A percentile compares a stretch with the other conserved stretches of the same genome.
Evolutionary conservation across 768 basidiomycete genomes (phyloP).

Genomic region (Clathrus columnatus): DNA sequence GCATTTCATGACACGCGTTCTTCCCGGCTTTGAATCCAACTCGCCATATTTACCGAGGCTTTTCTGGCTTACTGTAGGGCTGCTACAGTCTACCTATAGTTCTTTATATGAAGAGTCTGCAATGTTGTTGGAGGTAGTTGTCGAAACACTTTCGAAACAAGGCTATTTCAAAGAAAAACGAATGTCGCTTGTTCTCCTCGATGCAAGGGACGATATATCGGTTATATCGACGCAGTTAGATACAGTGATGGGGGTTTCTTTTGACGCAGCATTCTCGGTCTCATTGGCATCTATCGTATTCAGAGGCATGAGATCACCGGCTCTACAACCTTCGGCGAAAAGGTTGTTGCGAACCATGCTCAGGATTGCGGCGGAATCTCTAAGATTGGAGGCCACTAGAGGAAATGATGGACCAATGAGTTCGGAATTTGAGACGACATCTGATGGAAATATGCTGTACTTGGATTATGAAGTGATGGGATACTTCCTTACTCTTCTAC

Average conservation of each 20-base stretch:
- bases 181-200: constrained; percentile 51
- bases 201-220: constrained; percentile 54
- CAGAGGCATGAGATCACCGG: constrained; percentile 71
- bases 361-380: constrained; percentile 38
- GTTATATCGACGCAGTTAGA: constrained; percentile 68
- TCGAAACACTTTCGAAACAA: constrained; percentile 55
- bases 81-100: constrained; percentile 70
- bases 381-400: neutral
- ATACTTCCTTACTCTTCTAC: constrained; percentile 72
- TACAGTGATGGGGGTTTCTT: constrained; percentile 61
- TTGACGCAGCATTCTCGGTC: constrained; percentile 73
- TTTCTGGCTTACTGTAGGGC: constrained; percentile 83
- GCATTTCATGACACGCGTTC: constrained; percentile 70
- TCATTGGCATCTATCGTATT: constrained; percentile 75
- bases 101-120: constrained; percentile 61
- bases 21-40: constrained; percentile 56
- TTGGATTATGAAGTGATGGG: constrained; percentile 56
- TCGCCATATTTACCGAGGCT: constrained; percentile 68
- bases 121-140: constrained; percentile 52
- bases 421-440: constrained; percentile 25
- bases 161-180: constrained; percentile 46
- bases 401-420: neutral
- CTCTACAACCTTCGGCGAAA: constrained; percentile 53
- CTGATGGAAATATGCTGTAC: constrained; percentile 34
- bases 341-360: constrained; percentile 55